Percentiles rank a stretch among this genome's conserved stretches.
Evolutionary conservation across 2,329 filamentous ascomycete genomes (phyloP).

Genomic region (Xylariaceae sp.): DNA sequence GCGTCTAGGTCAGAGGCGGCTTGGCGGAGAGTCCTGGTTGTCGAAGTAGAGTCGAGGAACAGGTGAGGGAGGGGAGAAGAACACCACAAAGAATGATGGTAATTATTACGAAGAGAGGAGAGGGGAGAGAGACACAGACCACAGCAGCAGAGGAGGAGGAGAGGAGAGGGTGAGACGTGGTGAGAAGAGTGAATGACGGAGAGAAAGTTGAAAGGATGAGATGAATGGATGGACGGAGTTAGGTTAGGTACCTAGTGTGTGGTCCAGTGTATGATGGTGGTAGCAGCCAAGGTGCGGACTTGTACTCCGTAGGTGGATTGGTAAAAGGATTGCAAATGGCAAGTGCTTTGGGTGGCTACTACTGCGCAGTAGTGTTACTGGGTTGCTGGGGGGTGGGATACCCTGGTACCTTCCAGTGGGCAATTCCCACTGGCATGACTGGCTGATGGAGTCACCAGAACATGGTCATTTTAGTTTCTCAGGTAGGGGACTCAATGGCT

Average conservation of each 20-base stretch:
- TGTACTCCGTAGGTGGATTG: constrained; percentile 6
- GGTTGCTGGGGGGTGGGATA: too few species aligned
- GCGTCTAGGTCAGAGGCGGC: not conserved
- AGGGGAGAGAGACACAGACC: constrained; percentile 18
- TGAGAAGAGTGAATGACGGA: constrained; percentile 18
- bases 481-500: too few species aligned
- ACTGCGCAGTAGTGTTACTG: too few species aligned
- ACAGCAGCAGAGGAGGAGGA: constrained; percentile 17
- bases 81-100: constrained; percentile 4
- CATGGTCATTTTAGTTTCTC: too few species aligned
- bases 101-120: constrained; percentile 8
- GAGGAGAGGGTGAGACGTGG: constrained; percentile 18
- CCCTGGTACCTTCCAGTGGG: too few species aligned
- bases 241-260: not conserved
- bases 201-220: constrained; percentile 15
- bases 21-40: not conserved
- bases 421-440: too few species aligned
- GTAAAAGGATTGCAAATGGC: constrained; percentile 18
- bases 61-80: not conserved
- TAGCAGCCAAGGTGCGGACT: constrained; percentile 1
- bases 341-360: constrained; percentile 22
- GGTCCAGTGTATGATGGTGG: not conserved
- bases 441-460: too few species aligned
- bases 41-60: not conserved
- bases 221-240: constrained; percentile 4